Base-by-base conservation (phyloP, 2,329 filamentous ascomycete genomes). In the Davidsoniella neocaledoniae region DNA sequence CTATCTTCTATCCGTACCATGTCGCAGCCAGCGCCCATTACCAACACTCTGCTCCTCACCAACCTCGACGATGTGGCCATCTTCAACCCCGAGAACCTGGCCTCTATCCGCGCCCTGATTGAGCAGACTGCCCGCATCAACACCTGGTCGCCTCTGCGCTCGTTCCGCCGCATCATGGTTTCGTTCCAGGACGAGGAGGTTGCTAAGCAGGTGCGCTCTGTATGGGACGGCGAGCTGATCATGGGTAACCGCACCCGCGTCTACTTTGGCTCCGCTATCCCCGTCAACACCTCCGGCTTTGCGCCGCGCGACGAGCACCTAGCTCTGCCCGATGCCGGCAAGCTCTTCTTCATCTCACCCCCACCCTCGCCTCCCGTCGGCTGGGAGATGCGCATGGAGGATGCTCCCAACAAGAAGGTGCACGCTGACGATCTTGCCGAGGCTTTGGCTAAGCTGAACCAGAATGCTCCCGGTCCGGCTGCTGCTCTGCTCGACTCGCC, bases 1-100 rank as follows among this genome's bases (percentile, higher is more conserved):
- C 74, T 90, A 43, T 82, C 81, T 54, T 74, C 71, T 59, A 67
- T 90, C 40, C 83, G 85, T 46, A 74, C 81, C 36, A 70, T 85
- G 50, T 69, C 71, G 40, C 74, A 77, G 60, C 83, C 84, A n/a
- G 79, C 83, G 23, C 76, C 80, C 49, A 81, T 83, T 5, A 83
- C 81, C 56, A 91, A 91, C 69, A 91, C 85, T 0, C 78, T 91
- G 51, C 77, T 91, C 59, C 81, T 91, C 61, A 91, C 85, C 58
- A 86, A 86, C 67, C 76, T 91, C 53, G 68, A 79, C 60, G 76
- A 85, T 56, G 66, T 72, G 53, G 78, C 82, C 59, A 79, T 86
- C 67, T 91, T 90, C 71, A 71, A 76, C 52, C 71, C 82, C 16
- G 73, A 81, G 54, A 86, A 86, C 64, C 72, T 90, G 53, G 75